phyloP scores from a whole-genome alignment of 768 basidiomycete species.

The Rhodosporidiobolus odoratus region DNA sequence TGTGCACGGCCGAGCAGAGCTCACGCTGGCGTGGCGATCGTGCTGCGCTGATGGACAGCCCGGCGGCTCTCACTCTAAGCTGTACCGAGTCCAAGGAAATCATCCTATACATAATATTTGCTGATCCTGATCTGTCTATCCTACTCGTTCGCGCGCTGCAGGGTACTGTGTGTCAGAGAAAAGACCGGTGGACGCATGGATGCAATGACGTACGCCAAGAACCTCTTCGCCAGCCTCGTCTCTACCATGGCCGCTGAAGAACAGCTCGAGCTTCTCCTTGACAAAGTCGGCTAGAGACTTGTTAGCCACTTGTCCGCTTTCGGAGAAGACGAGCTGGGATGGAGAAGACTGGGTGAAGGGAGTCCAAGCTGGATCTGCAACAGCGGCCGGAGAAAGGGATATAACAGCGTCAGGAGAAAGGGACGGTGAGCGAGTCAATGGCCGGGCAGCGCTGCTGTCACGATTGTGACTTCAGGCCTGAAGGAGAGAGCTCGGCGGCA shows the following conservation, averaged over 20 bases:
- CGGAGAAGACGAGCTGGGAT: conserved; percentile 16
- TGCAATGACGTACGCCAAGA: conserved; percentile 4
- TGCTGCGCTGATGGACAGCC: too few relatives aligned
- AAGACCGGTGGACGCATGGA: background rate
- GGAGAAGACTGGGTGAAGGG: background rate
- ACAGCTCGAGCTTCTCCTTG: conserved; percentile 11
- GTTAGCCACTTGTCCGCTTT: background rate
- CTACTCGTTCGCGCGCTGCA: background rate
- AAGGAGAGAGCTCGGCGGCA: too few relatives aligned
- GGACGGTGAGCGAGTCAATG: too few relatives aligned
- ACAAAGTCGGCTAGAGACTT: conserved; percentile 3
- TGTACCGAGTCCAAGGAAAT: too few relatives aligned
- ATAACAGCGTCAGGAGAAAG: too few relatives aligned
- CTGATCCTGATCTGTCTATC: background rate
- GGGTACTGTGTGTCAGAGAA: background rate
- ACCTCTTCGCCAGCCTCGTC: conserved; percentile 3
- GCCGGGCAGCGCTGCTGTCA: too few relatives aligned
- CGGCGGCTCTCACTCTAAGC: too few relatives aligned
- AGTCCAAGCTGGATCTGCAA: conserved; percentile 19
- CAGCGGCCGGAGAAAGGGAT: background rate
- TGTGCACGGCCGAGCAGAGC: too few relatives aligned
- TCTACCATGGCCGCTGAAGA: background rate
- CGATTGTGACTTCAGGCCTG: too few relatives aligned
- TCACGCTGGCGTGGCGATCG: too few relatives aligned
- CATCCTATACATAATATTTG: too few relatives aligned